Evolutionary conservation across 768 basidiomycete species (phyloP).

Genomic region (Glaciozyma antarctica): DNA sequence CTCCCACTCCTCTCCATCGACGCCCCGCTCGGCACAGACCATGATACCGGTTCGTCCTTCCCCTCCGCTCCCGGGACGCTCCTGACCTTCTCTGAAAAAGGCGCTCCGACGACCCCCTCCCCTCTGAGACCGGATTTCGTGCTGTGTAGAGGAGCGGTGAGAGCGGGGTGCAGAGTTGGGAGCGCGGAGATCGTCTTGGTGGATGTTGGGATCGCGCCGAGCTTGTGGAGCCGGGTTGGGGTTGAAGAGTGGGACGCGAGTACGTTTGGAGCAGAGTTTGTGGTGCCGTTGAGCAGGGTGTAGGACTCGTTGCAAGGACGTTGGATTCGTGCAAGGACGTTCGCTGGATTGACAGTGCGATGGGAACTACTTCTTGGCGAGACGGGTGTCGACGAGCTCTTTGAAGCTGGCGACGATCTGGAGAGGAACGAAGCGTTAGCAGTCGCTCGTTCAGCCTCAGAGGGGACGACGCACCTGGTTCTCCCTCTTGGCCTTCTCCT

Average conservation of each 20-base stretch:
- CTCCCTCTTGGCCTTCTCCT: conserved; percentile 87
- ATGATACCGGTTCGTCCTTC: not conserved
- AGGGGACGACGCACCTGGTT: conserved; percentile 40
- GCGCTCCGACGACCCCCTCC: not conserved
- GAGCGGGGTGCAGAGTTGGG: not conserved
- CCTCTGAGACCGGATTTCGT: not conserved
- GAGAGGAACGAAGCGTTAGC: not conserved
- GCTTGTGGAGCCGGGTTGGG: not conserved
- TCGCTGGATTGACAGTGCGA: too few species aligned
- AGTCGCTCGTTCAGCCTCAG: not conserved
- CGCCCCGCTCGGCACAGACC: not conserved
- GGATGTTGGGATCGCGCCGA: conserved; percentile 1
- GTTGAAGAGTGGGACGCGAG: not conserved
- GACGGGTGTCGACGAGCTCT: conserved; percentile 24
- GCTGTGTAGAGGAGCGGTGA: not conserved
- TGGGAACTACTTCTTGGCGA: not conserved
- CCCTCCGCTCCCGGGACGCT: not conserved
- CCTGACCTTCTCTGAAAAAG: not conserved
- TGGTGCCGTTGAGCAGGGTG: not conserved
- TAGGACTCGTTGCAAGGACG: too few species aligned
- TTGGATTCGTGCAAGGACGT: too few species aligned
- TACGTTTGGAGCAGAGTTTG: not conserved
- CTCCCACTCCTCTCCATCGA: not conserved
- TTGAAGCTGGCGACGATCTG: conserved; percentile 29
- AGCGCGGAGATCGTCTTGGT: not conserved